A percentile compares a stretch with the other conserved stretches of the same genome.
These are phyloP conservation scores for Wickerhamiella lipophila DNA, from an alignment of 805 yeast genomes.

Conservation along the genomic window DNA sequence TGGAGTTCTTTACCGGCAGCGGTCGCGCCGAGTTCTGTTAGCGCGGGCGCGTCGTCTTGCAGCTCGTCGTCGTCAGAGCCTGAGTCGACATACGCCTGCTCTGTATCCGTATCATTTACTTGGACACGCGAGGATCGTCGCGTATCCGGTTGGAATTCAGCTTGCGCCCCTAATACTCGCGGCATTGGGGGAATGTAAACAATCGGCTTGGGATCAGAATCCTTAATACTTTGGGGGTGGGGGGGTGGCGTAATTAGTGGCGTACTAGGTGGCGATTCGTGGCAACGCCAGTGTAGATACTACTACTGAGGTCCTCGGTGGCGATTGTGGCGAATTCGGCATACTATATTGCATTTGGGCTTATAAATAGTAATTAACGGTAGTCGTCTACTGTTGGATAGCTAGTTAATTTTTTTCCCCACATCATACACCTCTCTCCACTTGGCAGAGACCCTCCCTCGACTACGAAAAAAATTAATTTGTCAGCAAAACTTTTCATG, in stretches of 20 bases:
- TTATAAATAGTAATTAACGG: no score
- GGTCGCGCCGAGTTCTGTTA: background rate
- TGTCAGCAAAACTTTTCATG: conserved; percentile 2
- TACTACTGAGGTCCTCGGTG: no score
- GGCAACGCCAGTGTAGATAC: no score
- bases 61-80: background rate
- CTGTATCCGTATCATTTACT: background rate
- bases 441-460: no score
- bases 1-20: background rate
- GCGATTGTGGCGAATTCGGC: no score
- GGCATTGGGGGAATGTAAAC: background rate
- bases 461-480: background rate
- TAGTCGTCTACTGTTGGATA: no score
- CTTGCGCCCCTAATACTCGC: background rate
- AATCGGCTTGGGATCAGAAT: background rate
- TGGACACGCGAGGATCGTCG: no score
- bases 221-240: no score
- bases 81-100: background rate
- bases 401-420: no score
- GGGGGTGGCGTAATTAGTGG: background rate
- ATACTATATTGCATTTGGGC: no score
- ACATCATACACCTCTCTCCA: no score
- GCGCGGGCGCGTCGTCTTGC: background rate
- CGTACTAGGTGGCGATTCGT: background rate
- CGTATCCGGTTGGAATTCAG: background rate